A percentile compares a stretch with the other conserved stretches of the same genome.
Evolutionary conservation across 768 basidiomycete species (phyloP).

Genomic region (Daedaleopsis nitida): DNA sequence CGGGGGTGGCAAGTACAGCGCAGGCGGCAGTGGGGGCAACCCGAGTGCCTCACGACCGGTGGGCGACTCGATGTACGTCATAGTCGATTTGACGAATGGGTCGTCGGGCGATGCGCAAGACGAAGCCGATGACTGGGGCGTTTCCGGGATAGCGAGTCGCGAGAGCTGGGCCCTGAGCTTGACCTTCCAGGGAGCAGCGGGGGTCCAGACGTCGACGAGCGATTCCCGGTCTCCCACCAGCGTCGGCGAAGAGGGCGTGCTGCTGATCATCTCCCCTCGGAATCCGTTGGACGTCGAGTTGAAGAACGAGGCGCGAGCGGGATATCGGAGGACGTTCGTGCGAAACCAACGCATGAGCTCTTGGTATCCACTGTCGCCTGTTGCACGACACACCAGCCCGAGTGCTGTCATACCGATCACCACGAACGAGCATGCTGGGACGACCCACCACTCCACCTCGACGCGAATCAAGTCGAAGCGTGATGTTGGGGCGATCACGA

Average conservation of each 20-base stretch:
- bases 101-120: slow-evolving; percentile 18
- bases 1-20: background rate
- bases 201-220: slow-evolving; percentile 14
- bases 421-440: slow-evolving; percentile 17
- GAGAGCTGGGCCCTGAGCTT: slow-evolving; percentile 19
- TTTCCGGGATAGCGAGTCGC: slow-evolving; percentile 11
- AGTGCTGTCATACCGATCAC: slow-evolving; percentile 12
- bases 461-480: background rate
- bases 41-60: slow-evolving; percentile 25
- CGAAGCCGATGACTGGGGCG: slow-evolving; percentile 9
- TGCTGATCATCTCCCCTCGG: slow-evolving; percentile 14
- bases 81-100: slow-evolving; percentile 26
- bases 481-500: slow-evolving; percentile 12
- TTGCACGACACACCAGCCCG: slow-evolving; percentile 9
- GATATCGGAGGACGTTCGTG: slow-evolving; percentile 7
- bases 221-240: slow-evolving; percentile 25
- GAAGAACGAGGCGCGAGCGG: too few relatives aligned
- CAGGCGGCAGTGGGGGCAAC: slow-evolving; percentile 14
- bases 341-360: slow-evolving; percentile 21
- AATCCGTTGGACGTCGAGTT: slow-evolving; percentile 6
- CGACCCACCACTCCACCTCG: slow-evolving; percentile 20
- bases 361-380: slow-evolving; percentile 17
- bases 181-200: slow-evolving; percentile 6
- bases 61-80: slow-evolving; percentile 30
- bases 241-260: slow-evolving; percentile 15